Evolutionary conservation across 352 stramenopile species (phyloP).

Genomic region (Phytophthora pistaciae): DNA sequence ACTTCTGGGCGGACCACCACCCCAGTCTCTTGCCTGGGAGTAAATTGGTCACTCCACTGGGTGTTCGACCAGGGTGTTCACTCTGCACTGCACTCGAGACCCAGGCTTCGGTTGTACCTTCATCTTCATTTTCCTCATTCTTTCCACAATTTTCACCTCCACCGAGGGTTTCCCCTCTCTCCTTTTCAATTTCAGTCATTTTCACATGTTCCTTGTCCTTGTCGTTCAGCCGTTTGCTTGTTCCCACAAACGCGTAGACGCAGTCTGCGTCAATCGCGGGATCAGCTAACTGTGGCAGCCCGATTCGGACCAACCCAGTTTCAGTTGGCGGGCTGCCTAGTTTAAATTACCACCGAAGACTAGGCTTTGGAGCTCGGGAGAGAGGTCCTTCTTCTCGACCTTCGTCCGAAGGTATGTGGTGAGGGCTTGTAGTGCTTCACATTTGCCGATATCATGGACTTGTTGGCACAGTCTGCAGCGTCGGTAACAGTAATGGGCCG

Average conservation of each 20-base stretch:
- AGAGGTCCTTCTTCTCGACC: no score
- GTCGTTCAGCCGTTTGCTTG: no score
- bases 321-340: no score
- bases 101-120: not conserved
- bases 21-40: not conserved
- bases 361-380: not conserved
- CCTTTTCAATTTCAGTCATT: constrained; percentile 8
- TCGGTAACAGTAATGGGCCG: not conserved
- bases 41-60: not conserved
- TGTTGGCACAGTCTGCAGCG: not conserved
- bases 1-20: constrained; percentile 7
- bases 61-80: not conserved
- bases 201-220: constrained; percentile 8
- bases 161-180: constrained; percentile 1
- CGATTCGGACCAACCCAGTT: no score
- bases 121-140: not conserved
- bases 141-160: not conserved
- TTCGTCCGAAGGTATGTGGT: no score
- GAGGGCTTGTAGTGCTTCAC: no score
- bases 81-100: not conserved
- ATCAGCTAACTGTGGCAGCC: no score
- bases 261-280: no score
- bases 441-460: not conserved
- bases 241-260: constrained; percentile 8
- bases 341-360: not conserved